These are phyloP conservation scores for Friedmanniomyces simplex DNA, from an alignment of 495 filamentous ascomycete species.

Conservation along the genomic window DNA sequence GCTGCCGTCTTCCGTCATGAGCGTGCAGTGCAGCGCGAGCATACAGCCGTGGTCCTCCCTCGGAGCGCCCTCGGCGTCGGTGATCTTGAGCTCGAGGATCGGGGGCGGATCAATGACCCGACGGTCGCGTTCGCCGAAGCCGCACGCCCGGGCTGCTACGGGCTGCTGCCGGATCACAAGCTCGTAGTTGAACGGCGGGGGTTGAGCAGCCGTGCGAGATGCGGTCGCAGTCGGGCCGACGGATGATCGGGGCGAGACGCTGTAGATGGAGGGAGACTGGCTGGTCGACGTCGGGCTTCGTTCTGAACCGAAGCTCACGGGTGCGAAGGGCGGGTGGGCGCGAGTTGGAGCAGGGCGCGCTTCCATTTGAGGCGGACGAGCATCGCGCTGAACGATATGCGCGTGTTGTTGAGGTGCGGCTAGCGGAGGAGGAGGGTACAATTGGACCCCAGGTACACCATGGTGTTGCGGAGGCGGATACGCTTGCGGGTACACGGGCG, in stretches of 20 bases:
- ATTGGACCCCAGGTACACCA: neutral
- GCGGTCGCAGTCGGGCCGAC: neutral
- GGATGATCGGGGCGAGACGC: constrained; percentile 2
- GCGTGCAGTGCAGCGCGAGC: constrained; percentile 74
- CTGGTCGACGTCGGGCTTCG: constrained; percentile 1
- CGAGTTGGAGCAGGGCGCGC: neutral
- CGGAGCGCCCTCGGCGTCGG: constrained; percentile 45
- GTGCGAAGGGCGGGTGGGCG: neutral
- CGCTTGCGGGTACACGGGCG: neutral
- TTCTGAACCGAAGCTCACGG: neutral
- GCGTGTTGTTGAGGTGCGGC: neutral
- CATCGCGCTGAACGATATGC: neutral
- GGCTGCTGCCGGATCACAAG: constrained; percentile 84
- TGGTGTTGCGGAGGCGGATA: neutral
- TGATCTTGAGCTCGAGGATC: constrained; percentile 76
- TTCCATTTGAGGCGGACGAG: neutral
- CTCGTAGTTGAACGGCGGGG: constrained; percentile 26
- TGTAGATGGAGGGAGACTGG: neutral
- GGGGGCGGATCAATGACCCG: constrained; percentile 92
- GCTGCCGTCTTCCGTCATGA: constrained; percentile 52
- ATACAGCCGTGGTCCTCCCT: constrained; percentile 60
- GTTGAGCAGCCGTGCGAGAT: neutral
- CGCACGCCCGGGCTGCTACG: constrained; percentile 78
- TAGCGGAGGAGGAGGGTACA: neutral
- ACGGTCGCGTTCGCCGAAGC: constrained; percentile 86